Base-by-base conservation (phyloP, 1,139 yeast genomes). In the Torulaspora globosa region DNA sequence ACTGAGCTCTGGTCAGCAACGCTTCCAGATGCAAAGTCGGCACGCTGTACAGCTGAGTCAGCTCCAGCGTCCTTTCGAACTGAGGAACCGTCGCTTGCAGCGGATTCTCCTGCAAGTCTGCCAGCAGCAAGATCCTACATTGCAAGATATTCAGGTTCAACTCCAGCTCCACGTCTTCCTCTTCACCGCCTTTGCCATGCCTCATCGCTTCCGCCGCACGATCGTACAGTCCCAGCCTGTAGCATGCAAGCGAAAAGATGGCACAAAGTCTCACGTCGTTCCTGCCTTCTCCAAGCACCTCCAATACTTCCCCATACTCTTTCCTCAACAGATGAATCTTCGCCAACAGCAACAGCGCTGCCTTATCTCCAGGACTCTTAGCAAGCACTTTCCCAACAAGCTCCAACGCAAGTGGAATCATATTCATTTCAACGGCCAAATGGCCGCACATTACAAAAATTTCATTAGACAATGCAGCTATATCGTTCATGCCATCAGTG, bases 361-460 rank as follows among this genome's bases (percentile, higher is more conserved):
- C 47, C 12, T 48, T 40, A 41, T 58, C 56, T 3, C 43, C 35
- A 9, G 60, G 55, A 34, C 49, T 44, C 36, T 45, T 47, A 3
- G 49, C 45, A 21, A 56, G 39, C 19, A 51, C 44, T 36, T 49
- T 50, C 10, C 50, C 39, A 14, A 53, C 41, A 24, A 54, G 32
- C 6, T 52, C 49, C 35, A 48, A 44, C 9, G 62, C 57, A 7
- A 49, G 29, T 14, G 54, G 48, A 26, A 48, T 34, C 21, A 46
- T 39, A 31, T 49, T 43, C 59, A 57, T 55, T 26, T 50, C 49
- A 12, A 53, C 35, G 7, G 61, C 60, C 36, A 58, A 35, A 23
- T 50, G 43, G 29, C 61, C 52, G 47, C 61, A 58, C 36, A 44
- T 34, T 23, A 50, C 47, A 18, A 48, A 46, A 16, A 52, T 46